Conservation (phyloP, 805 yeast species). For the Diddensiella caesifluorescens region DNA sequence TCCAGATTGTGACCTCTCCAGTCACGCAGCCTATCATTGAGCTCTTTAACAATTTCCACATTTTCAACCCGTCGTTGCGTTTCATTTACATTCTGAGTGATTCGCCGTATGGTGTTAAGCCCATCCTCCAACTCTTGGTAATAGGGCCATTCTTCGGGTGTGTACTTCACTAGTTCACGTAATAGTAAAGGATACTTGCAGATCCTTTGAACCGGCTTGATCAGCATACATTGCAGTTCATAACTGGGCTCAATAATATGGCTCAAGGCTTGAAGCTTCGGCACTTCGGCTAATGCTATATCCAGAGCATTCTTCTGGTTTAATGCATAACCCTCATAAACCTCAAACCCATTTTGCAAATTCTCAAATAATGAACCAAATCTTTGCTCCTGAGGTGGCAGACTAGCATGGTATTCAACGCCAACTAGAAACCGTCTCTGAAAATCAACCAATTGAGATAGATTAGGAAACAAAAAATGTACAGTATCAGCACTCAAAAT, state of each 20-base stretch:
- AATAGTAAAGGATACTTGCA: conserved; percentile 88
- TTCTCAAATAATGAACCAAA: conserved; percentile 85
- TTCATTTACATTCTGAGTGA: conserved; percentile 85
- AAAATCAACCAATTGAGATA: conserved; percentile 79
- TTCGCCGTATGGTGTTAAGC: conserved; percentile 66
- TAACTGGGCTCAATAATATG: conserved; percentile 72
- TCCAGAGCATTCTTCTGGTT: conserved; percentile 86
- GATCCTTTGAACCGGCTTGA: conserved; percentile 94
- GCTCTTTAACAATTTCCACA: conserved; percentile 58
- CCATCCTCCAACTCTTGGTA: conserved; percentile 70
- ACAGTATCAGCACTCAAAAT: conserved; percentile 72
- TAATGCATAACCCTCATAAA: conserved; percentile 91
- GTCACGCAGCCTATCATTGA: conserved; percentile 70
- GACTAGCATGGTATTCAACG: conserved; percentile 76
- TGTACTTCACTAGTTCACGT: conserved; percentile 59
- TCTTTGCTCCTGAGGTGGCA: conserved; percentile 70
- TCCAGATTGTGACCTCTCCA: conserved; percentile 86
- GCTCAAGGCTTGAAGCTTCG: conserved; percentile 50
- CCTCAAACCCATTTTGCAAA: conserved; percentile 77
- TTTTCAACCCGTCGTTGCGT: conserved; percentile 91
- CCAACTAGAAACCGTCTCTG: conserved; percentile 87
- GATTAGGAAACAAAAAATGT: conserved; percentile 77
- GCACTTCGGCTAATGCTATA: conserved; percentile 57
- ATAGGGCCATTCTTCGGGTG: conserved; percentile 47
- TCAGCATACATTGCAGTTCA: conserved; percentile 81